Percentiles rank a stretch among this genome's conserved stretches.
Conservation (phyloP, 1,139 yeast genomes). For the Barnettozyma hawaiiensis region DNA sequence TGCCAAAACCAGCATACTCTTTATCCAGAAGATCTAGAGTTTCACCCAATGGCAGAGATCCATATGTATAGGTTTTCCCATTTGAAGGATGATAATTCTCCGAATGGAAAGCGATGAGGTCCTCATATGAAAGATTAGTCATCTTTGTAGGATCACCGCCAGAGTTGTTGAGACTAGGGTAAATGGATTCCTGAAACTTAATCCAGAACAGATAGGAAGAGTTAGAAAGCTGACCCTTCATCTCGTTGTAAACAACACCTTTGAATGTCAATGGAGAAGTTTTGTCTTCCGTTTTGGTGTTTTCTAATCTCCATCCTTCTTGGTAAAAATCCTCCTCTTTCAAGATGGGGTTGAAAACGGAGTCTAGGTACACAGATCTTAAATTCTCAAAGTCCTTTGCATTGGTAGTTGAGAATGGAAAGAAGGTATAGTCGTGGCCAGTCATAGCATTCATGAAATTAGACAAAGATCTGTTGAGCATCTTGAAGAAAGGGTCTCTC, state of each 20-base stretch:
- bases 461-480: conserved; percentile 83
- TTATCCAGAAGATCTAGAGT: conserved; percentile 56
- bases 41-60: conserved; percentile 59
- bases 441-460: conserved; percentile 99
- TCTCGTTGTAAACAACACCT: conserved; percentile 96
- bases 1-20: conserved; percentile 50
- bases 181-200: conserved; percentile 77
- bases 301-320: conserved; percentile 97
- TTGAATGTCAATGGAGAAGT: conserved; percentile 64
- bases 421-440: conserved; percentile 91
- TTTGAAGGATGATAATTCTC: conserved; percentile 85
- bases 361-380: conserved; percentile 83
- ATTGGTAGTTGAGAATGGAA: conserved; percentile 95
- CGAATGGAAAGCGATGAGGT: conserved; percentile 68
- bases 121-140: conserved; percentile 67
- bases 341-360: conserved; percentile 78
- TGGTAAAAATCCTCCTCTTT: conserved; percentile 80
- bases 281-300: conserved; percentile 52
- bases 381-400: conserved; percentile 72
- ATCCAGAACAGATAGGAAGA: conserved; percentile 82
- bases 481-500: conserved; percentile 94
- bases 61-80: conserved; percentile 82
- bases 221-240: conserved; percentile 96
- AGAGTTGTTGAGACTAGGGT: conserved; percentile 78
- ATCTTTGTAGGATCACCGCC: conserved; percentile 92